phyloP scores from a whole-genome alignment of 2,329 filamentous ascomycete species.

The Calonectria fujianensis region DNA sequence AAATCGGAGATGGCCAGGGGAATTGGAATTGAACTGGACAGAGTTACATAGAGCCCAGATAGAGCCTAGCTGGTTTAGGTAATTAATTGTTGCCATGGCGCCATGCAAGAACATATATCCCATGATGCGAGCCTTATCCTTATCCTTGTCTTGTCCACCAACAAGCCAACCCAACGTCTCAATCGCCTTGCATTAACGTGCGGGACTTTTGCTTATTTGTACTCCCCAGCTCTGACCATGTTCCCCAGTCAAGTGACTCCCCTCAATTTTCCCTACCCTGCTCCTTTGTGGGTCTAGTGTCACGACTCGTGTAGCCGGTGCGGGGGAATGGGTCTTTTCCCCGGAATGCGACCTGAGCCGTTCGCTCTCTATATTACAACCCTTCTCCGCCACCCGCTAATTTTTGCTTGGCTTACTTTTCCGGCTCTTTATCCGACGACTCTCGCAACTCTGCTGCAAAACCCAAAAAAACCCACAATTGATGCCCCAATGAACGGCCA shows the following conservation, averaged over 20 bases:
- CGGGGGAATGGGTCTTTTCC: constrained; percentile 10
- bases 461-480: not conserved
- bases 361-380: constrained; percentile 2
- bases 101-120: too few relatives aligned
- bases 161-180: not conserved
- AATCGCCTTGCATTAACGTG: not conserved
- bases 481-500: constrained; percentile 23
- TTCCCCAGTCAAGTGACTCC: constrained; percentile 14
- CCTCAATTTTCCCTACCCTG: not conserved
- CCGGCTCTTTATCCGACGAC: constrained; percentile 36
- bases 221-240: constrained; percentile 6
- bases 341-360: not conserved
- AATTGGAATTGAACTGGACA: not conserved
- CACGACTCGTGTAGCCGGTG: constrained; percentile 2
- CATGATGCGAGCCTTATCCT: not conserved
- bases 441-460: not conserved
- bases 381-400: constrained; percentile 18
- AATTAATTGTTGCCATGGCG: not conserved
- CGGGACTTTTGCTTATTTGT: constrained; percentile 3
- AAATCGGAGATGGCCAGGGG: not conserved
- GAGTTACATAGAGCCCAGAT: not conserved
- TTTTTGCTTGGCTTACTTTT: constrained; percentile 25
- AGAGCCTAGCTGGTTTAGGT: constrained; percentile 6
- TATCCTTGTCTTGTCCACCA: too few relatives aligned
- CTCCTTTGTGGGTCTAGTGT: constrained; percentile 1